phyloP scores from a whole-genome alignment of 2,329 filamentous ascomycete species.

The Grosmannia clavigera region DNA sequence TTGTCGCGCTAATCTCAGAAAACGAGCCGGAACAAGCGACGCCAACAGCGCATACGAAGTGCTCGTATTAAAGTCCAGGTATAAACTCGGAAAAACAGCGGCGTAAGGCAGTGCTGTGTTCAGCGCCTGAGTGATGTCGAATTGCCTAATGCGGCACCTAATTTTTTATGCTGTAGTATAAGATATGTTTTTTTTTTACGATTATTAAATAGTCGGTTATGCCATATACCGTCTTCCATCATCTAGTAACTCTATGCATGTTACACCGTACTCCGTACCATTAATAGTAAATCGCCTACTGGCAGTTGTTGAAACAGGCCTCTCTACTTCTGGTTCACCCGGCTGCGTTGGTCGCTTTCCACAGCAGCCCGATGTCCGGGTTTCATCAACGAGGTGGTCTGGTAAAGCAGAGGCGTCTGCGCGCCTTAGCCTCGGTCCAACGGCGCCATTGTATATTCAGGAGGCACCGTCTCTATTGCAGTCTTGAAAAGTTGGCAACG shows the following conservation, averaged over 20 bases:
- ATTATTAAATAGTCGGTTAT: too few species aligned
- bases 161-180: not conserved
- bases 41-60: not conserved
- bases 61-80: not conserved
- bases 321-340: not conserved
- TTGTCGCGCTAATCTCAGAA: not conserved
- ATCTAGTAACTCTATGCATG: not conserved
- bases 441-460: not conserved
- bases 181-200: too few species aligned
- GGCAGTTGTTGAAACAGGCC: too few species aligned
- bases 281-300: not conserved
- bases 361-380: not conserved
- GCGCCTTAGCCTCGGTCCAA: not conserved
- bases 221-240: not conserved
- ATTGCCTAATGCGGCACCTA: not conserved
- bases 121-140: not conserved
- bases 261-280: not conserved
- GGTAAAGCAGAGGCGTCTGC: not conserved
- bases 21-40: not conserved
- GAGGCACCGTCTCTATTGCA: not conserved
- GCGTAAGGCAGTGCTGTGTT: not conserved
- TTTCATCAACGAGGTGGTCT: not conserved
- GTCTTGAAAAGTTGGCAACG: not conserved
- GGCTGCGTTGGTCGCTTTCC: not conserved
- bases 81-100: not conserved